Percentiles rank a stretch among this genome's conserved stretches.
Evolutionary conservation across 208 protist genomes (phyloP).

Genomic region (Acanthamoeba lenticulata): DNA sequence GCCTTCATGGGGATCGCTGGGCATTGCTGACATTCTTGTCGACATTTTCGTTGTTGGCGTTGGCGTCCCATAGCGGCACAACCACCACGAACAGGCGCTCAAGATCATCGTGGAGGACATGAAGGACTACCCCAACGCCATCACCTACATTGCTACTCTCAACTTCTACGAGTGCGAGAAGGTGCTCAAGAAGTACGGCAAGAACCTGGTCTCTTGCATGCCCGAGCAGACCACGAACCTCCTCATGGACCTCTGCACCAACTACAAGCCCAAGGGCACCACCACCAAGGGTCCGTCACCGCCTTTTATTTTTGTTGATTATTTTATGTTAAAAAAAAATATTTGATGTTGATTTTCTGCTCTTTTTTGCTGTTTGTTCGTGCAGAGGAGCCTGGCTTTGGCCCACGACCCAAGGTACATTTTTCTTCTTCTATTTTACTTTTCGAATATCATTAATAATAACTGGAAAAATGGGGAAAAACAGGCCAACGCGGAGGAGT

Average conservation of each 20-base stretch:
- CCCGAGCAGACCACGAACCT: conserved; percentile 83
- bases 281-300: too few species aligned
- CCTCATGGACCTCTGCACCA: conserved; percentile 84
- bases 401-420: conserved; percentile 9
- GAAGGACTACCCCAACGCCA: conserved; percentile 83
- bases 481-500: conserved; percentile 85
- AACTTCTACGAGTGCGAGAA: conserved; percentile 87
- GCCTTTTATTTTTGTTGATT: too few species aligned
- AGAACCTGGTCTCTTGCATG: conserved; percentile 79
- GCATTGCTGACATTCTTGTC: too few species aligned
- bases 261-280: conserved; percentile 75
- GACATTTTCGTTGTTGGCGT: neutral
- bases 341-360: too few species aligned
- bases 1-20: too few species aligned
- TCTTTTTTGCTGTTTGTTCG: too few species aligned
- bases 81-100: conserved; percentile 90
- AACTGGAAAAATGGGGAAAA: too few species aligned
- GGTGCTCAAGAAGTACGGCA: conserved; percentile 91
- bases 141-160: conserved; percentile 88
- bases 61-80: conserved; percentile 84
- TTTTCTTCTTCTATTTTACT: too few species aligned
- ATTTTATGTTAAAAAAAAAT: too few species aligned
- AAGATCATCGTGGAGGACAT: conserved; percentile 91
- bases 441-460: too few species aligned
- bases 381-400: conserved; percentile 15